Evolutionary conservation across 139 green algal species (phyloP), one percentile per base, ranked within the genome.

Genomic region (Picochlorum sp.): DNA sequence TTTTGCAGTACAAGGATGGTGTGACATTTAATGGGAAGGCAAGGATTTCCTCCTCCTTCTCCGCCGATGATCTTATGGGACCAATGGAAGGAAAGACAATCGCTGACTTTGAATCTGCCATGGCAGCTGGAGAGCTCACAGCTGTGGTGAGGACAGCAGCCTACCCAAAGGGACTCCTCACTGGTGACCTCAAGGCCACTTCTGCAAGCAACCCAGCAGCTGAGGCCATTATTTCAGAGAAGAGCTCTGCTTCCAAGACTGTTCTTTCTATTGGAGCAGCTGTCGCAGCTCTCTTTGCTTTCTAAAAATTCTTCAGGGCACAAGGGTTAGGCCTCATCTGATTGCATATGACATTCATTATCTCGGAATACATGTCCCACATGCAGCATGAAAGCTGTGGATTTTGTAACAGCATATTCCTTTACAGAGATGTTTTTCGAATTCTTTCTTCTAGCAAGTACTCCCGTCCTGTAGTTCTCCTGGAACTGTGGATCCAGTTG

Each of bases 11-110:
- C 47, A 54, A 54, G 47, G 7, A 20, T 7, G 18, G 18, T 20
- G 47, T 54, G 18, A 54, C 47, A 54, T 26, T 54, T 13, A 54
- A 54, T 54, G 47, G 16, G 8, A 20, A 54, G 15, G 47, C 16
- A 54, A 54, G 2, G 47, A 13, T 54, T 54, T 54, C 16, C 4
- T 54, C 47, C 15, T 54, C 47, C 2, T 54, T 54, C n/a, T 26
- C 16, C 6, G 47, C 47, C 15, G 47, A 54, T 54, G 47, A 54
- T 20, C 47, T 54, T 20, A 54, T 54, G 47, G 47, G 47, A 14
- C 47, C 47, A 54, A 26, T 54, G 47, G 47, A 54, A 54, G 47
- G 47, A 54, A 54, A 54, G 47, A 54, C 47, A 26, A 54, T 54
- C 6, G 16, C 47, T 0, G 47, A 54, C 0, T 54, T 54, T 21